Evolutionary conservation across 2,329 filamentous ascomycete species (phyloP).

Genomic region (Penicillium sp.): DNA sequence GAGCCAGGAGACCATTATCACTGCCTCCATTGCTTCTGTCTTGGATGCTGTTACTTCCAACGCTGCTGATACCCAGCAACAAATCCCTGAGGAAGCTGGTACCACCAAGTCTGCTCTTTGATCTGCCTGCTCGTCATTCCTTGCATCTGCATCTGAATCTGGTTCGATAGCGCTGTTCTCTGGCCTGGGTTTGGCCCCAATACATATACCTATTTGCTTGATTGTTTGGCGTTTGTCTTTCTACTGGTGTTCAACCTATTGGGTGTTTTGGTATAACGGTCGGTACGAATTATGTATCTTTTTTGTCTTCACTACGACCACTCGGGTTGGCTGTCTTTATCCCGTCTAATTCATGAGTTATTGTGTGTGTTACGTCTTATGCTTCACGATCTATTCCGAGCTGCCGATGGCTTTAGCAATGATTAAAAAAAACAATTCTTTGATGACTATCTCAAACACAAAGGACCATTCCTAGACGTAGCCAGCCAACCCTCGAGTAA

Average conservation of each 20-base stretch:
- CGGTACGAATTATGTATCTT: conserved; percentile 1
- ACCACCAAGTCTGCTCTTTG: conserved; percentile 1
- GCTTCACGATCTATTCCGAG: conserved; percentile 12
- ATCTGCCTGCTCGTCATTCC: background rate
- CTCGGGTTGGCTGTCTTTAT: conserved; percentile 1
- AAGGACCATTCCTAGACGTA: background rate
- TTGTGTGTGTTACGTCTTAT: conserved; percentile 12
- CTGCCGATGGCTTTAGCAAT: background rate
- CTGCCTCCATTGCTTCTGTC: conserved; percentile 28
- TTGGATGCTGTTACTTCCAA: conserved; percentile 21
- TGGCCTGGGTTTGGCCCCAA: background rate
- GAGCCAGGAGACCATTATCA: conserved; percentile 7
- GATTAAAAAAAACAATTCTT: conserved; percentile 12
- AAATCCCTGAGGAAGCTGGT: background rate
- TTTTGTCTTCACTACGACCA: background rate
- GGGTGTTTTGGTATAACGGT: conserved; percentile 1
- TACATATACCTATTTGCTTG: background rate
- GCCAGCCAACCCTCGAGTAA: background rate
- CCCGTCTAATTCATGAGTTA: conserved; percentile 10
- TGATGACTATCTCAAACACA: background rate
- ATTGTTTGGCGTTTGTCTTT: conserved; percentile 3
- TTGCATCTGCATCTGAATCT: conserved; percentile 20
- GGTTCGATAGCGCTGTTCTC: conserved; percentile 11
- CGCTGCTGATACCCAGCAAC: conserved; percentile 43
- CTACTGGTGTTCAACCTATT: conserved; percentile 4